Conservation (phyloP, 495 filamentous ascomycete species). For the Lepidopterella palustris region DNA sequence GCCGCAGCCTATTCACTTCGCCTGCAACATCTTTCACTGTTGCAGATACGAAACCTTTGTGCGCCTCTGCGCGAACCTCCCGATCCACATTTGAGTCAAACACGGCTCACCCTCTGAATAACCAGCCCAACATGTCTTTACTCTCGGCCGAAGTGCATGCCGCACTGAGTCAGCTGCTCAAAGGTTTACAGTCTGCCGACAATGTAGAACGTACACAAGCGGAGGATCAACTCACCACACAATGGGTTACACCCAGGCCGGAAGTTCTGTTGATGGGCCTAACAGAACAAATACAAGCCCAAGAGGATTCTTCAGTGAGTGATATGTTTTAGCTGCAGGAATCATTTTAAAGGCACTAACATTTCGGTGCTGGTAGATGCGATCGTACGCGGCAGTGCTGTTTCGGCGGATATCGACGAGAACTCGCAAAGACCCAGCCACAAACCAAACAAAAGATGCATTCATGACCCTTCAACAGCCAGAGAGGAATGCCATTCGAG, state of each 20-base stretch:
- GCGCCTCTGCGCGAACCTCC: neutral
- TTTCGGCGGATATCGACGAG: conserved; percentile 91
- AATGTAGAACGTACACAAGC: conserved; percentile 77
- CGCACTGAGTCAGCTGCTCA: conserved; percentile 77
- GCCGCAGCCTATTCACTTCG: neutral
- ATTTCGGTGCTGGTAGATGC: conserved; percentile 48
- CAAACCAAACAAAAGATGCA: conserved; percentile 67
- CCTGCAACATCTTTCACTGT: conserved; percentile 6
- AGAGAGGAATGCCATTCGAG: conserved; percentile 70
- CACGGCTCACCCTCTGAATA: conserved; percentile 1
- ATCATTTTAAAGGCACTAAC: neutral
- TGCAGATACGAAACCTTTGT: conserved; percentile 1
- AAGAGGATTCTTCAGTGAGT: conserved; percentile 48
- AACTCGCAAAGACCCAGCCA: conserved; percentile 64
- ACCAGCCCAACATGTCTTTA: conserved; percentile 59
- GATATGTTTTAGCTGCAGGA: too few relatives aligned
- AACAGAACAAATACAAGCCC: conserved; percentile 77
- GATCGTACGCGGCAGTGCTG: conserved; percentile 86
- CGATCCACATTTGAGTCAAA: conserved; percentile 3
- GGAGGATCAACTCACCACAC: conserved; percentile 80
- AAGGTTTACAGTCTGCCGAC: conserved; percentile 81
- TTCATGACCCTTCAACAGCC: conserved; percentile 67
- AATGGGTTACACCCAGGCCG: conserved; percentile 75
- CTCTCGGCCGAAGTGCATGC: conserved; percentile 73
- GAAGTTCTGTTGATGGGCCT: conserved; percentile 88